Evolutionary conservation across 371 early-diverging fungal genomes (phyloP).

Genomic region (Entomophthora muscae): DNA sequence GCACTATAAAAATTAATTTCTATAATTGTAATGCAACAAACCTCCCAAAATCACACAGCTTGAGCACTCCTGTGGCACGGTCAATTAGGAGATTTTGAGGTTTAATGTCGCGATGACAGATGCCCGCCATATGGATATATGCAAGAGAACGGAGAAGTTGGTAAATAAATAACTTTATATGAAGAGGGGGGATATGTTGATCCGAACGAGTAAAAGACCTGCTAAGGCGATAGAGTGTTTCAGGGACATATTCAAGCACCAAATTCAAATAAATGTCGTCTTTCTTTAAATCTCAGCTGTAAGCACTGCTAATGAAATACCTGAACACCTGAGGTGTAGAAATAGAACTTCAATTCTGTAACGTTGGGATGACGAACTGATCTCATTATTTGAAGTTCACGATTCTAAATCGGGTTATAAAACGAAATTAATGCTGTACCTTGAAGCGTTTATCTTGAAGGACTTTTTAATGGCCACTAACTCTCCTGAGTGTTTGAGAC

Average conservation of each 20-base stretch:
- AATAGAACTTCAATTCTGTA: conserved; percentile 66
- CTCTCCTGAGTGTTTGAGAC: conserved; percentile 58
- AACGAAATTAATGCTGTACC: conserved; percentile 21
- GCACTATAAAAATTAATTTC: conserved; percentile 33
- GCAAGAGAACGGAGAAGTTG: conserved; percentile 90
- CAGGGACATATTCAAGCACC: conserved; percentile 84
- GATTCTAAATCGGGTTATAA: conserved; percentile 37
- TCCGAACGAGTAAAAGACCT: conserved; percentile 72
- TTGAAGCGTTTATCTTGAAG: conserved; percentile 92
- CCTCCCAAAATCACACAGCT: conserved; percentile 98
- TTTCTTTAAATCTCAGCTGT: conserved; percentile 21
- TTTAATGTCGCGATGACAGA: conserved; percentile 91
- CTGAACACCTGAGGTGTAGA: conserved; percentile 73
- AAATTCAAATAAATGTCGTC: conserved; percentile 89
- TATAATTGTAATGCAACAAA: conserved; percentile 11
- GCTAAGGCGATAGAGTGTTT: conserved; percentile 78
- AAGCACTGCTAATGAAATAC: conserved; percentile 15
- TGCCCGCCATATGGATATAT: conserved; percentile 91
- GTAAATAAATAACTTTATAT: conserved; percentile 91
- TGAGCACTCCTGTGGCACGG: conserved; percentile 70
- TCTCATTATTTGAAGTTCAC: conserved; percentile 90
- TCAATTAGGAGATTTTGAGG: conserved; percentile 96
- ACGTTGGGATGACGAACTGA: conserved; percentile 78
- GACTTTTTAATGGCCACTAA: conserved; percentile 85
- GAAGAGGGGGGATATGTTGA: conserved; percentile 83